phyloP scores from a whole-genome alignment of 1,284 basidiomycete species.

The Gastroboletus turbinatus region DNA sequence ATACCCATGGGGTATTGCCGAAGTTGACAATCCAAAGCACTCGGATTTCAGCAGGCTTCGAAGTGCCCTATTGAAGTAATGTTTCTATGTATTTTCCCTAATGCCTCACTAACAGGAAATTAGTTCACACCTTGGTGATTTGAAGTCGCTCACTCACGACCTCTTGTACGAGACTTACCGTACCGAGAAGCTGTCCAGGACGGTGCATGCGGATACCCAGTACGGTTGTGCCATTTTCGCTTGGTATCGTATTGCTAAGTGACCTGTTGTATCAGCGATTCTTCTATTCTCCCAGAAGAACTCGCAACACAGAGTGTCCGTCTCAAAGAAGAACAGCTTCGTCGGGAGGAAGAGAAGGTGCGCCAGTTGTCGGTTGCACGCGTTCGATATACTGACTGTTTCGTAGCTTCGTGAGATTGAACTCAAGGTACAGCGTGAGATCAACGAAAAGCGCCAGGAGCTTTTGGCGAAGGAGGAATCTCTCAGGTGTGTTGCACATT shows the following conservation, averaged over 20 bases:
- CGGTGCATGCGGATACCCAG: constrained; percentile 84
- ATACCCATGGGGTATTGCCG: constrained; percentile 98
- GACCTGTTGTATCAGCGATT: constrained; percentile 53
- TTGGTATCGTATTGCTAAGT: constrained; percentile 14
- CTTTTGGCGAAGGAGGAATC: constrained; percentile 92
- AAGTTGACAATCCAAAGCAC: constrained; percentile 98
- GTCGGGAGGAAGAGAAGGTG: constrained; percentile 95
- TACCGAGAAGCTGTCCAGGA: constrained; percentile 96
- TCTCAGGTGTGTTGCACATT: constrained; percentile 54
- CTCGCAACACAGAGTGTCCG: constrained; percentile 95
- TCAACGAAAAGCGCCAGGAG: constrained; percentile 98
- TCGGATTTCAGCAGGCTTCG: constrained; percentile 95
- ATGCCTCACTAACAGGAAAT: constrained; percentile 9
- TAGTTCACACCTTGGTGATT: constrained; percentile 92
- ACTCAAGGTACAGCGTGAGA: constrained; percentile 96
- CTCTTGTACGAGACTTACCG: constrained; percentile 95
- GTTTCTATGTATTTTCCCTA: not conserved
- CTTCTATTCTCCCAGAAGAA: constrained; percentile 92
- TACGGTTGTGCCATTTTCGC: constrained; percentile 39
- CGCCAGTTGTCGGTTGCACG: constrained; percentile 6
- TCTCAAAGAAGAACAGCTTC: constrained; percentile 98
- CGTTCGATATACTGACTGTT: constrained; percentile 13
- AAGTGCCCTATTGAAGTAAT: constrained; percentile 85
- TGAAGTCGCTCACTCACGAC: constrained; percentile 95
- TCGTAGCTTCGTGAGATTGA: constrained; percentile 92